Conservation (phyloP, 2,329 filamentous ascomycete species). For the Fusarium newnesense region DNA sequence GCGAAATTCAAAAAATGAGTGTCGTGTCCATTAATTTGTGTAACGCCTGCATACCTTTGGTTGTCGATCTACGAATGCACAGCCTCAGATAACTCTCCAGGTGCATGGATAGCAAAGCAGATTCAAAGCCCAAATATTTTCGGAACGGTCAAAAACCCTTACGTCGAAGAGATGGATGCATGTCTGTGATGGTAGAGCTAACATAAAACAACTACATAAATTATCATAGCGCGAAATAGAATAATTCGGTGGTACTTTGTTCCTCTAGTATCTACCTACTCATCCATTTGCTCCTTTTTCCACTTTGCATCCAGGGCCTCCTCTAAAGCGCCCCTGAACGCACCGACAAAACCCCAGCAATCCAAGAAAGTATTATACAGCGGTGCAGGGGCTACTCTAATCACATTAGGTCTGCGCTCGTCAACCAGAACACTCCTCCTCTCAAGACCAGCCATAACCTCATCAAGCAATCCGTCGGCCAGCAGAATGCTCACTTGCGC, state of each 20-base stretch:
- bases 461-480: slow-evolving; percentile 71
- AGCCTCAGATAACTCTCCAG: neutral
- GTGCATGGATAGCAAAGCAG: neutral
- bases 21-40: neutral
- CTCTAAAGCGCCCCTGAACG: slow-evolving; percentile 41
- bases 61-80: too few species aligned
- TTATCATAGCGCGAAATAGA: neutral
- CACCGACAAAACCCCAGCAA: slow-evolving; percentile 47
- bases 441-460: slow-evolving; percentile 70
- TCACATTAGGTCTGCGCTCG: slow-evolving; percentile 81
- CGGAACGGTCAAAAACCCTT: neutral
- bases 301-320: slow-evolving; percentile 37
- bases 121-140: neutral
- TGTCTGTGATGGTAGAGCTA: too few species aligned
- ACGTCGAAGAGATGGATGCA: neutral
- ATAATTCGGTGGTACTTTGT: neutral
- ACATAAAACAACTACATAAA: neutral
- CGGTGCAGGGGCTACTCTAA: slow-evolving; percentile 81
- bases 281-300: slow-evolving; percentile 31
- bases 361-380: slow-evolving; percentile 83
- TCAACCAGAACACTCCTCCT: slow-evolving; percentile 78
- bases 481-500: slow-evolving; percentile 80
- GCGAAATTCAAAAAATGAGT: too few species aligned
- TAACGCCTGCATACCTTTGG: too few species aligned
- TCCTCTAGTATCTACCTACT: neutral